phyloP scores from a whole-genome alignment of 169 alveolate genomes.

The Plasmodium vivax region DNA sequence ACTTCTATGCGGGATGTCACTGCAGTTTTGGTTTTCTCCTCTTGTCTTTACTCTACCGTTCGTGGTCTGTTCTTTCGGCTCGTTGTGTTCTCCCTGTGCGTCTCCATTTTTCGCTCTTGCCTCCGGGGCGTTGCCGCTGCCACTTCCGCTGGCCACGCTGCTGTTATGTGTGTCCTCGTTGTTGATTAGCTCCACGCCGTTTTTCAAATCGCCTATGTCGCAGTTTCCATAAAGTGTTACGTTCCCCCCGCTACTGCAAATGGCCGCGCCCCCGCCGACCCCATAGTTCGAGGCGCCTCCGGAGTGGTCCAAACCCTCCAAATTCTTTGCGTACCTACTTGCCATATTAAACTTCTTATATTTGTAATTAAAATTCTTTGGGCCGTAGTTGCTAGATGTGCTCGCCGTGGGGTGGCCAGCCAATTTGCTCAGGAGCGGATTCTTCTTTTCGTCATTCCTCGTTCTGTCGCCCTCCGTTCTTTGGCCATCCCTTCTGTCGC shows the following conservation, averaged over 20 bases:
- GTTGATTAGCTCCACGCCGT: background rate
- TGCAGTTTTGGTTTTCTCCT: background rate
- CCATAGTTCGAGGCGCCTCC: background rate
- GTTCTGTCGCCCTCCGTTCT: background rate
- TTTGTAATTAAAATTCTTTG: background rate
- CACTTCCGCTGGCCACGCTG: background rate
- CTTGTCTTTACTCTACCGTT: background rate
- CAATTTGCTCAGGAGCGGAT: background rate
- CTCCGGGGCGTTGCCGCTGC: background rate
- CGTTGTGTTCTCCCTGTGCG: background rate
- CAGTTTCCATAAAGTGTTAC: background rate
- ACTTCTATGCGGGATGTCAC: background rate
- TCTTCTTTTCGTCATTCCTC: background rate
- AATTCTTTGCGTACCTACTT: background rate
- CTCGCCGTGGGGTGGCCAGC: constrained; percentile 11
- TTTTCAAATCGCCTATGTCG: background rate
- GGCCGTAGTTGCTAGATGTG: constrained; percentile 9
- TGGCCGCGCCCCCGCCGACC: background rate
- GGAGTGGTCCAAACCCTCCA: background rate
- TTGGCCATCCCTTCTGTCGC: background rate
- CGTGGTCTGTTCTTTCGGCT: background rate
- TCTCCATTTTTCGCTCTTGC: background rate
- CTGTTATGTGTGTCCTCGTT: background rate
- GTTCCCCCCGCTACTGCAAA: no score
- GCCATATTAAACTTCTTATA: constrained; percentile 3